phyloP scores from a whole-genome alignment of 139 green algal genomes.

The Haematococcus lacustris region DNA sequence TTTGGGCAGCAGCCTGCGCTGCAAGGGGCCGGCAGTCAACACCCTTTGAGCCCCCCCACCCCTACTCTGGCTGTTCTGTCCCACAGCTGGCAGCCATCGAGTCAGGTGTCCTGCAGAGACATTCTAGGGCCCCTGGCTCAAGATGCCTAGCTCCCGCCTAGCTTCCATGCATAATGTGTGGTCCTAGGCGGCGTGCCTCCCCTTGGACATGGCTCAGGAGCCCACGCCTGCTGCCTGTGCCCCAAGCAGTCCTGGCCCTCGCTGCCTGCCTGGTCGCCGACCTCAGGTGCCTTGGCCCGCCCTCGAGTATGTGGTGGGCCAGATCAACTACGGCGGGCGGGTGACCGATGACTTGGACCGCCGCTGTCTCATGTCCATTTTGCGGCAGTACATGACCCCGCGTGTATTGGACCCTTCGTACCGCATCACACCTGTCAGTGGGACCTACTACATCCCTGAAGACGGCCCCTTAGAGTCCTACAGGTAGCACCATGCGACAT shows the following conservation, averaged over 20 bases:
- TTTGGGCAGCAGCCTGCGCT: too few species aligned
- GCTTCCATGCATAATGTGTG: too few species aligned
- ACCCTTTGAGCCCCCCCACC: too few species aligned
- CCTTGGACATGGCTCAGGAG: not conserved
- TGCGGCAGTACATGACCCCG: conserved; percentile 63
- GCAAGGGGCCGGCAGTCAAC: too few species aligned
- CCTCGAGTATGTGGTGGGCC: conserved; percentile 74
- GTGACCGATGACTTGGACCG: conserved; percentile 84
- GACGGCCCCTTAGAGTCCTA: conserved; percentile 42
- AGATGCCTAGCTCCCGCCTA: too few species aligned
- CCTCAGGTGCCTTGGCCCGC: conserved; percentile 77
- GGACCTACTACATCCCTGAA: conserved; percentile 35
- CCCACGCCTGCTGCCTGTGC: not conserved
- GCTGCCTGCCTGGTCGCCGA: not conserved
- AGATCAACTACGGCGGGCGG: conserved; percentile 87
- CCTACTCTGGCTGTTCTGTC: too few species aligned
- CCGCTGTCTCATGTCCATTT: conserved; percentile 63
- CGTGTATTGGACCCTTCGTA: conserved; percentile 52
- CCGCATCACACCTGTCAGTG: conserved; percentile 47
- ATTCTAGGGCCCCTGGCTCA: too few species aligned
- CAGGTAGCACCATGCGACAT: too few species aligned
- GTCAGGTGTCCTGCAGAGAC: too few species aligned
- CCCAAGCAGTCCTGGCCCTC: not conserved
- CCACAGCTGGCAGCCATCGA: too few species aligned
- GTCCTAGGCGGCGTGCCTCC: not conserved